Evolutionary conservation across 257 asterid genomes (phyloP).

Genomic region (Solanum pennellii): DNA sequence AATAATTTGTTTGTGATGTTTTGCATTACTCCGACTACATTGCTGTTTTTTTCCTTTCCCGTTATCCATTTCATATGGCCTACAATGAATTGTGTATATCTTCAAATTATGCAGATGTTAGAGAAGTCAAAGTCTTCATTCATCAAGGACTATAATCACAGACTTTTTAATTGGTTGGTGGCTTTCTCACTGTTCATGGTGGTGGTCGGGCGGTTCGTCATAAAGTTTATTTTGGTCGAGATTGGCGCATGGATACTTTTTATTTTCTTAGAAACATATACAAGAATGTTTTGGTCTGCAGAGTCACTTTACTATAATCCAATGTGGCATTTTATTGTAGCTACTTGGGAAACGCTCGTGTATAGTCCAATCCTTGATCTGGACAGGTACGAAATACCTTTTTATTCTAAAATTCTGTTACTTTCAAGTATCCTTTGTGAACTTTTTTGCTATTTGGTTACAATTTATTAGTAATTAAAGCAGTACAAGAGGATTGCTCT

Average conservation of each 20-base stretch:
- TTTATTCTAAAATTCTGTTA: background rate
- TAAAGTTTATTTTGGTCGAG: slow-evolving; percentile 77
- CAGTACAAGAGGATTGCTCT: background rate
- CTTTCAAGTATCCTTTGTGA: background rate
- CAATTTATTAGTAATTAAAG: background rate
- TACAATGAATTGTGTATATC: background rate
- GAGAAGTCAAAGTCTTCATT: slow-evolving; percentile 85
- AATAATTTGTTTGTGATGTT: background rate
- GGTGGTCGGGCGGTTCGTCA: slow-evolving; percentile 85
- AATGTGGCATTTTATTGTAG: slow-evolving; percentile 77
- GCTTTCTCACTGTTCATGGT: slow-evolving; percentile 94
- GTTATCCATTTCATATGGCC: background rate
- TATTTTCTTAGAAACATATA: slow-evolving; percentile 93
- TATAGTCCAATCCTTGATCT: slow-evolving; percentile 95
- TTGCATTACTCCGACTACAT: background rate
- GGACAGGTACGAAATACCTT: slow-evolving; percentile 52
- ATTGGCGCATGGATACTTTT: slow-evolving; percentile 95
- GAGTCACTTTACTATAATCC: slow-evolving; percentile 98
- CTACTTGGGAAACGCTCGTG: slow-evolving; percentile 87
- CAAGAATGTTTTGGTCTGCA: slow-evolving; percentile 98
- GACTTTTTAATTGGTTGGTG: slow-evolving; percentile 97
- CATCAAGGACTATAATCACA: slow-evolving; percentile 93
- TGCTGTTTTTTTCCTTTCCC: background rate
- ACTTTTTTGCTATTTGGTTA: background rate
- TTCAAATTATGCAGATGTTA: slow-evolving; percentile 62